Base-by-base conservation (phyloP, 495 filamentous ascomycete genomes). In the Aspergillus cavernicola region DNA sequence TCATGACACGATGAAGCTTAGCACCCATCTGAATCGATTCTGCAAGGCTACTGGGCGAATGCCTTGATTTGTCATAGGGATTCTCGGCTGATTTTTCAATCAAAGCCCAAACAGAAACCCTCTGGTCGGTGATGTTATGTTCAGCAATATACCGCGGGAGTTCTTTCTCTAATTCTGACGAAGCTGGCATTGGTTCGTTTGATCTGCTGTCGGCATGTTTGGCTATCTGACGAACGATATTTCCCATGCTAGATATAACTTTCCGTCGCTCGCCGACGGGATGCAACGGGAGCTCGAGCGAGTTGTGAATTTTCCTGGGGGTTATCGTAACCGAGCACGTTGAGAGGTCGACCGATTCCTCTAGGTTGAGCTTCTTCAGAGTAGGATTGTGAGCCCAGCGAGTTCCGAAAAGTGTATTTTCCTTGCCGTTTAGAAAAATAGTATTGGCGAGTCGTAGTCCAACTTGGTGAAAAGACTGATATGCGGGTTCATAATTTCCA, bases 71-170 rank as follows among this genome's bases (percentile, higher is more conserved):
- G 15, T 44, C 51, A 54, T 55, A 57, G 36, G 29, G 62, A 22
- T 15, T 47, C 12, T 58, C 28, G 9, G 63, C 54, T 19, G 63
- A 50, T 8, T 55, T 61, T 60, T 72, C 68, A 36, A 92, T 76
- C 45, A 92, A 70, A 13, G 89, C 91, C 90, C 90, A 95, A 3
- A 93, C 85, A 7, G 77, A 77, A 3, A 89, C 75, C 28, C 80
- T 68, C 55, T 64, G 72, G 43, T 68, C 71, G 22, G 60, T 55
- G 16, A 81, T 74, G 13, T 68, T 59, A 32, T 72, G 64, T 42
- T 73, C 65, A 20, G 71, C 62, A 35, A 90, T 81, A 33, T 88
- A 79, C 4, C 66, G 69, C 2, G 81, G 78, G 28, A 95, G 80
- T 13, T 78, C 68, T 20, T 65, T 66, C 58, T 96, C 90, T 15